phyloP scores from a whole-genome alignment of 768 basidiomycete species.

The Mycena venus region DNA sequence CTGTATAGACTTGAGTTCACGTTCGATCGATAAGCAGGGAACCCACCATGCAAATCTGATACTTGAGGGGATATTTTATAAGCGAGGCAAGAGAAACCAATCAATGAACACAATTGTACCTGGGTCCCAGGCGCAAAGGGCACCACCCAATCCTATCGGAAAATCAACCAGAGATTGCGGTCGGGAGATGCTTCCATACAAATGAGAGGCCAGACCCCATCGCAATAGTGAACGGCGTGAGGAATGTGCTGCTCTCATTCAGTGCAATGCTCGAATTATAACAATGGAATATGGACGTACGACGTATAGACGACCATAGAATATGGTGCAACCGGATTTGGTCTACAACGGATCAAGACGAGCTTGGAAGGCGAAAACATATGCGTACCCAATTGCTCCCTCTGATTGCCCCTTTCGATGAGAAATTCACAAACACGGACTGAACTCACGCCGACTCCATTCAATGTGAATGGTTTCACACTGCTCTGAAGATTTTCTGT shows the following conservation, averaged over 20 bases:
- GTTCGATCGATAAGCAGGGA: not conserved
- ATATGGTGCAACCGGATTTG: conserved; percentile 63
- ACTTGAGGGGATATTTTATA: conserved; percentile 44
- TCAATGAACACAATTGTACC: conserved; percentile 36
- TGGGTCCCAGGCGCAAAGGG: conserved; percentile 64
- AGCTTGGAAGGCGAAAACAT: no score
- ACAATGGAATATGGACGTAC: conserved; percentile 40
- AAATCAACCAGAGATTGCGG: not conserved
- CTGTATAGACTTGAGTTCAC: conserved; percentile 37
- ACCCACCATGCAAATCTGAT: conserved; percentile 71
- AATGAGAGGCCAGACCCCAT: conserved; percentile 52
- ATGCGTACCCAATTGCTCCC: conserved; percentile 22
- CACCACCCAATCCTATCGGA: conserved; percentile 59
- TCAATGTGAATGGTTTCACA: conserved; percentile 53
- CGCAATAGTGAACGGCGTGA: conserved; percentile 57
- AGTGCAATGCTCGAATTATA: not conserved
- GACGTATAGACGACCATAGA: conserved; percentile 64
- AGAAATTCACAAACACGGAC: no score
- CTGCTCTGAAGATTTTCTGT: conserved; percentile 42
- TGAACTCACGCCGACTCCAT: conserved; percentile 54
- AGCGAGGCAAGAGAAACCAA: not conserved
- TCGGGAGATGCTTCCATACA: no score
- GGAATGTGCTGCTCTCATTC: conserved; percentile 48
- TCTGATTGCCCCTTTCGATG: not conserved
- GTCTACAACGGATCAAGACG: conserved; percentile 41